Evolutionary conservation across 129 eudicot genomes (phyloP).

Genomic region (Sambucus nigra): DNA sequence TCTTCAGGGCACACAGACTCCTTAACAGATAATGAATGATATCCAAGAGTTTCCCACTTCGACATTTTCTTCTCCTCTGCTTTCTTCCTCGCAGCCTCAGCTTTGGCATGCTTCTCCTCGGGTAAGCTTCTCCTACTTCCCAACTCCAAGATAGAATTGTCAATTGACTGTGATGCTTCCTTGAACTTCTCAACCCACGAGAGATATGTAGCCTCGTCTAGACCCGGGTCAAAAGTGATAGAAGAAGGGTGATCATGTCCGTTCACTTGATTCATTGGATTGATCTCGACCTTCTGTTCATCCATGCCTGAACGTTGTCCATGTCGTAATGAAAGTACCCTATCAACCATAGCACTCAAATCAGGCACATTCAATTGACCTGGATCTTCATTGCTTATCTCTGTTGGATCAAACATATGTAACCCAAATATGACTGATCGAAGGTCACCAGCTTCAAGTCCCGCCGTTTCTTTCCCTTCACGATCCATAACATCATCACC

Average conservation of each 20-base stretch:
- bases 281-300: conserved; percentile 35
- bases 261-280: conserved; percentile 24
- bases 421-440: conserved; percentile 70
- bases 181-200: conserved; percentile 88
- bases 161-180: conserved; percentile 35
- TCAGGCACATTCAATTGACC: conserved; percentile 38
- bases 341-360: conserved; percentile 47
- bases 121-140: conserved; percentile 36
- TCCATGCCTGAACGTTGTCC: conserved; percentile 28
- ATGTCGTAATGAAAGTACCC: conserved; percentile 51
- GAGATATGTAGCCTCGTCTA: conserved; percentile 73
- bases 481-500: conserved; percentile 49
- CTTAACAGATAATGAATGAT: conserved; percentile 48
- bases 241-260: conserved; percentile 22
- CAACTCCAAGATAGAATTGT: conserved; percentile 21
- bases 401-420: conserved; percentile 64
- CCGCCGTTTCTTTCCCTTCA: conserved; percentile 46
- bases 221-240: conserved; percentile 37
- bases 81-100: conserved; percentile 62
- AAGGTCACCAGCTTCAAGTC: conserved; percentile 56
- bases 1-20: conserved; percentile 33
- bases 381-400: conserved; percentile 24
- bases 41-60: conserved; percentile 89
- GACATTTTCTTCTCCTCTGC: conserved; percentile 77
- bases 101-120: conserved; percentile 54